Base-by-base conservation (phyloP, 2,329 filamentous ascomycete genomes). In the Leptographium wingfieldii region DNA sequence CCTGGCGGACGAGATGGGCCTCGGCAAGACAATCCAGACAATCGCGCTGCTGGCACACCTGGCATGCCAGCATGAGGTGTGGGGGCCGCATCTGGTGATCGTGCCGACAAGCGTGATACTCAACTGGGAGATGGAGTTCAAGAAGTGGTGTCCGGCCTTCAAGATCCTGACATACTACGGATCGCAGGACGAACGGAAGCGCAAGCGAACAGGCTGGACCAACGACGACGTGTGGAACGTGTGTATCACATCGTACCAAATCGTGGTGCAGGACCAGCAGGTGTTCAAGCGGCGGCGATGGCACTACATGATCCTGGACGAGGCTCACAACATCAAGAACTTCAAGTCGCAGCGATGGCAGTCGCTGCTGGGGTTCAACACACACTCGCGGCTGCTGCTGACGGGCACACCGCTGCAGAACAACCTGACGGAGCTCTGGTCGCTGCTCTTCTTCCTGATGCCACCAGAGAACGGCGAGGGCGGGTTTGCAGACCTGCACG, bases 71-170 rank as follows among this genome's bases (percentile, higher is more conserved):
- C 88, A 96, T 69, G 84, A 91, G 68, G 85, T 95, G 5, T 99
- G 94, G 95, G 94, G 95, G 0, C 91, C 94, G 0, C 94, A 99
- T 76, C 77, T 99, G 29, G 90, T 99, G 56, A 88, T 99, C 62
- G 94, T 99, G 2, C 94, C 94, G 1, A 99, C 94, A 2, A 97
- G 92, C 72, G 95, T 99, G 56, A 96, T 99, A 80, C 83, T 99
- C 65, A 99, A 99, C 70, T 99, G 94, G 94, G 95, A 99, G 72
- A 97, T 97, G 88, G 94, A 99, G 73, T 99, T 99, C 80, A 97
- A 97, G 70, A 99, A 99, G 71, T 99, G 92, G 84, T 90, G 92
- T 60, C 94, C 95, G 3, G 92, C 94, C 0, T 99, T 99, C 78
- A 97, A 96, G 70, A 95, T 99, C 60, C 78, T 99, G 61, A 94